A percentile compares a stretch with the other conserved stretches of the same genome.
Evolutionary conservation across 2,329 filamentous ascomycete species (phyloP).

Genomic region (Akanthomyces dipterigenus): DNA sequence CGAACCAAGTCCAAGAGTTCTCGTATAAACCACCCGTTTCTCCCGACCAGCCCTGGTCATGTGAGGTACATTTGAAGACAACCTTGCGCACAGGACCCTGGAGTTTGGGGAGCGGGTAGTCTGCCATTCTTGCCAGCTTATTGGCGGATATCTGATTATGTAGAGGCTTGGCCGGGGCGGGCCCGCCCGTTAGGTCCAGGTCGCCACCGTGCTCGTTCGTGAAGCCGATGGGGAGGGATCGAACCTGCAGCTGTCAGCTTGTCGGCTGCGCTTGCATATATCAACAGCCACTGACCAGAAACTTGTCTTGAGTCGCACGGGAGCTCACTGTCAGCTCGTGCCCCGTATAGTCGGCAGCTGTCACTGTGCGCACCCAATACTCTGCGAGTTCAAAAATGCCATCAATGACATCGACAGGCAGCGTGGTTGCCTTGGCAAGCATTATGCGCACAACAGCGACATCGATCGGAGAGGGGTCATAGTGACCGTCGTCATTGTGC

Average conservation of each 20-base stretch:
- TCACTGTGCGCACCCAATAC: constrained; percentile 51
- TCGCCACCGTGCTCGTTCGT: constrained; percentile 19
- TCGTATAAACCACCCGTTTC: constrained; percentile 30
- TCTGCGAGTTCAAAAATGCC: constrained; percentile 52
- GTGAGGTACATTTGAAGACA: constrained; percentile 50
- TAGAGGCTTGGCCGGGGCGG: constrained; percentile 8
- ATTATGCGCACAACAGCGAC: constrained; percentile 42
- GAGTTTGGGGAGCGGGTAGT: constrained; percentile 34
- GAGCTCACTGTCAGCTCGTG: constrained; percentile 6
- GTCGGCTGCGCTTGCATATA: not conserved
- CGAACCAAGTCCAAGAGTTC: constrained; percentile 56
- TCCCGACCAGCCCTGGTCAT: constrained; percentile 53
- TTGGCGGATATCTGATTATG: constrained; percentile 20
- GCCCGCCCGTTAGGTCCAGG: constrained; percentile 1
- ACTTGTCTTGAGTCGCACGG: constrained; percentile 17
- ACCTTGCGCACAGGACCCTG: constrained; percentile 51
- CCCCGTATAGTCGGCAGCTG: constrained; percentile 25
- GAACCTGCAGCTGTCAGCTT: constrained; percentile 22
- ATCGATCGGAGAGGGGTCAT: constrained; percentile 38
- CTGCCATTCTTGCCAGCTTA: constrained; percentile 28
- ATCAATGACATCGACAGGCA: constrained; percentile 52
- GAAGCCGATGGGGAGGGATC: constrained; percentile 33
- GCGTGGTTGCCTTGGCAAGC: constrained; percentile 33
- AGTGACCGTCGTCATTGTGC: constrained; percentile 12
- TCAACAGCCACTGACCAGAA: constrained; percentile 24